These are phyloP conservation scores for Stagonosporopsis vannaccii DNA, from an alignment of 2,329 filamentous ascomycete species.

Conservation along the genomic window DNA sequence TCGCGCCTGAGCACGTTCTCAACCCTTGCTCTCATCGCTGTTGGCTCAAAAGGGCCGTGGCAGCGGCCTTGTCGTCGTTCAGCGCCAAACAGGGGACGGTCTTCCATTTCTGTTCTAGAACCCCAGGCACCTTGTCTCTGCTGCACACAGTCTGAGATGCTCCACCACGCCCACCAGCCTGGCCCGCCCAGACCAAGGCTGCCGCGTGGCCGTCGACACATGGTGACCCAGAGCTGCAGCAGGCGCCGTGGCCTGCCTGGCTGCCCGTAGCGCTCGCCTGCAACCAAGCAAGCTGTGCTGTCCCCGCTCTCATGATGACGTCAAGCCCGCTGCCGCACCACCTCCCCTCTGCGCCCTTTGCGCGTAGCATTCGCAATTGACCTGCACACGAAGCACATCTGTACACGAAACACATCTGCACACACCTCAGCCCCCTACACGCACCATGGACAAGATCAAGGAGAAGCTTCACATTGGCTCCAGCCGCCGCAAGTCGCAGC, in stretches of 20 bases:
- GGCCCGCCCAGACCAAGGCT: constrained; percentile 3
- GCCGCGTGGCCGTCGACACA: constrained; percentile 13
- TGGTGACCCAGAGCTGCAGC: constrained; percentile 2
- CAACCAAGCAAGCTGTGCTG: constrained; percentile 6
- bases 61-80: no score
- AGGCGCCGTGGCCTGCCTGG: constrained; percentile 3
- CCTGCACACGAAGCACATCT: constrained; percentile 6
- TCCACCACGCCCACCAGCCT: not conserved
- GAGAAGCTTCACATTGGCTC: constrained; percentile 46
- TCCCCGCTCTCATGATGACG: constrained; percentile 15
- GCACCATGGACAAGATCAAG: constrained; percentile 46
- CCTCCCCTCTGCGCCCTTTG: constrained; percentile 10
- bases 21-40: not conserved
- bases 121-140: constrained; percentile 7
- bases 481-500: constrained; percentile 41
- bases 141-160: not conserved
- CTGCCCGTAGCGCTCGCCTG: constrained; percentile 4
- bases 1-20: no score
- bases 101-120: not conserved
- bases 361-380: constrained; percentile 15
- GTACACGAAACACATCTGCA: constrained; percentile 12
- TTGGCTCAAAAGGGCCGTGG: no score
- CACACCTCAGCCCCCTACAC: constrained; percentile 1
- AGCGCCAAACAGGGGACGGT: no score
- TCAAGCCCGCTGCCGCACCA: constrained; percentile 8